Base-by-base conservation (phyloP, 805 yeast species). In the Starmerella davenportii region DNA sequence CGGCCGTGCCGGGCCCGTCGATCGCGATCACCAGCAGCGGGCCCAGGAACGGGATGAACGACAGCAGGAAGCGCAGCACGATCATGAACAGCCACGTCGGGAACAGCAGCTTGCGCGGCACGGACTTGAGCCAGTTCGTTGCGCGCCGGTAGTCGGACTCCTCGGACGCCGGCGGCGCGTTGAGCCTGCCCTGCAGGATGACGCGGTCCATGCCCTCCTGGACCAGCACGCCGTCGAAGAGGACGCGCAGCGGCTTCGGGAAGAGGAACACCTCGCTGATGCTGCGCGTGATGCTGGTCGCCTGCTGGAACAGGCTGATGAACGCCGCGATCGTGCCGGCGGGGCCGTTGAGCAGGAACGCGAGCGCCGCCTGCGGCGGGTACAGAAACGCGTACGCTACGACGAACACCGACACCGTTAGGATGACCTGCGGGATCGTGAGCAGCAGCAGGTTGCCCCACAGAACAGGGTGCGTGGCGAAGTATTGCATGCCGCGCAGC, bases 31-130 rank as follows among this genome's bases (percentile, higher is more conserved):
- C 64, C 7, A 71, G 20, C 4, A 66, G n/a, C 0, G 79, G 78
- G 0, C 84, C 84, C 4, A 70, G 16, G 5, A 74, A 28, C 0
- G 84, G 84, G 13, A 76, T 60, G 38, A 64, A 53, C 23, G 67
- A 64, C 11, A 74, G 49, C 0, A 60, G 14, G 15, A 69, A 47
- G 17, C 62, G 53, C 1, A 61, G 14, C 0, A 63, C 1, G 2
- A 64, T 58, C 38, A 64, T 59, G 5, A 55, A 15, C 0, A 68
- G 36, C 56, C 70, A 61, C 23, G 54, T 51, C 1, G 71, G 69
- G 18, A 69, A 61, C 1, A 63, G 42, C 18, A 63, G 21, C 24
- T 48, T 51, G 18, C 48, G 47, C 1, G 74, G 72, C 11, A 63
- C 36, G 3, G 52, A 39, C 39, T 57, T 54, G 24, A 64, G 18